These are phyloP conservation scores for Tylopilus rubrobrunneus DNA, from an alignment of 768 basidiomycete genomes.

Conservation along the genomic window DNA sequence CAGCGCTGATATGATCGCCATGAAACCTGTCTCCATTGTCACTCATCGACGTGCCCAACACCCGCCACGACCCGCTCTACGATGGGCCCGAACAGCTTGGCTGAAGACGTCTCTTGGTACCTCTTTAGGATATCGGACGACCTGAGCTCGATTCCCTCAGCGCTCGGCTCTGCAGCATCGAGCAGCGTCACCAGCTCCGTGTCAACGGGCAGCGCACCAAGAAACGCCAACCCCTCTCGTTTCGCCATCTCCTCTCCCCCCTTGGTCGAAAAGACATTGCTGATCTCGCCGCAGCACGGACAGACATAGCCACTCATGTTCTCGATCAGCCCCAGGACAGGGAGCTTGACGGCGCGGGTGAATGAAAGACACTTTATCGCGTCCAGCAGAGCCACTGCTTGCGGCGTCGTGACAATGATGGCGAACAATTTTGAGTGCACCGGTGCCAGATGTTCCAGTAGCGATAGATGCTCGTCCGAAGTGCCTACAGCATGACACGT, in stretches of 20 bases:
- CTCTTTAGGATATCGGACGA: constrained; percentile 52
- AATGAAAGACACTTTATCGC: constrained; percentile 96
- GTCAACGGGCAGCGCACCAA: constrained; percentile 92
- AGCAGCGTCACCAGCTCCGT: constrained; percentile 83
- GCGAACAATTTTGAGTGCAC: constrained; percentile 74
- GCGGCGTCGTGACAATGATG: constrained; percentile 94
- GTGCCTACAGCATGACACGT: constrained; percentile 59
- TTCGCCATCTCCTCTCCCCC: constrained; percentile 88
- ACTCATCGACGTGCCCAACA: constrained; percentile 17
- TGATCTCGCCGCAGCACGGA: constrained; percentile 94
- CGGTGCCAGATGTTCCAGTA: constrained; percentile 90
- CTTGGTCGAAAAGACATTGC: constrained; percentile 91
- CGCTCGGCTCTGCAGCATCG: constrained; percentile 54
- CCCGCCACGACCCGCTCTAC: constrained; percentile 39
- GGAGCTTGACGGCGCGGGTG: constrained; percentile 80
- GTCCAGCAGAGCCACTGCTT: constrained; percentile 93
- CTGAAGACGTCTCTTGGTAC: constrained; percentile 68
- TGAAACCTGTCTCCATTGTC: background rate
- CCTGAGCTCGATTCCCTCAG: constrained; percentile 21
- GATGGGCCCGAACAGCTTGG: constrained; percentile 63
- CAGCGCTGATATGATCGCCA: background rate
- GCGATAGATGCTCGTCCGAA: constrained; percentile 95
- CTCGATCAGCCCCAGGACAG: constrained; percentile 88
- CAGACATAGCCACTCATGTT: constrained; percentile 99
- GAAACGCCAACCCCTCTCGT: constrained; percentile 66